Evolutionary conservation across 371 early-diverging fungal genomes (phyloP).

Genomic region (Chytridium lagenaria): DNA sequence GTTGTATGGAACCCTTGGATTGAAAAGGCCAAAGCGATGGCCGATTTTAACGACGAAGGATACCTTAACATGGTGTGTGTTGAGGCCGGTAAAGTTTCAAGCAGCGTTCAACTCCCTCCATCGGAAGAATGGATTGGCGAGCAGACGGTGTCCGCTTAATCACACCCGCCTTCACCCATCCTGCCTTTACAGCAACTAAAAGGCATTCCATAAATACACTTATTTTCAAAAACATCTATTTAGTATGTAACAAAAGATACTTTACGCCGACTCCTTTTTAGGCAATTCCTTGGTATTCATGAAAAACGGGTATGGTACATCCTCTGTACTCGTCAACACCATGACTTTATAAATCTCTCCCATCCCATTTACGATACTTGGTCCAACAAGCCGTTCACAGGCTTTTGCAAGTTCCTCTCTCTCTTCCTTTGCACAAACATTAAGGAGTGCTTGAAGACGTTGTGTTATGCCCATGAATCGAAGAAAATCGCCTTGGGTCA

Average conservation of each 20-base stretch:
- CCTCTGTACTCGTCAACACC: slow-evolving; percentile 30
- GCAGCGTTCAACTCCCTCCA: slow-evolving; percentile 65
- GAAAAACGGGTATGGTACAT: slow-evolving; percentile 42
- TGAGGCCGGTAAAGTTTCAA: slow-evolving; percentile 86
- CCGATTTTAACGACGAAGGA: slow-evolving; percentile 81
- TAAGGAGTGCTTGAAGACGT: slow-evolving; percentile 75
- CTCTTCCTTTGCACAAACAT: slow-evolving; percentile 56
- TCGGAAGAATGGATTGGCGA: slow-evolving; percentile 76
- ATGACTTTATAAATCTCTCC: slow-evolving; percentile 50
- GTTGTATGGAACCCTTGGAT: slow-evolving; percentile 98
- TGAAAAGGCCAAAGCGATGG: slow-evolving; percentile 85
- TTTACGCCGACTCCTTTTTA: background rate
- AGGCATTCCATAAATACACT: no score
- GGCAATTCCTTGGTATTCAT: background rate
- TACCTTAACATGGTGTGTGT: slow-evolving; percentile 87
- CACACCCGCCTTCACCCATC: background rate
- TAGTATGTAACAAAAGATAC: no score
- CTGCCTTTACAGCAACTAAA: background rate
- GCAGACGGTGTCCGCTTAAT: slow-evolving; percentile 55
- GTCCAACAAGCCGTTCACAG: slow-evolving; percentile 60
- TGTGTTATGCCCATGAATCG: slow-evolving; percentile 83
- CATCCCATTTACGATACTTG: slow-evolving; percentile 39
- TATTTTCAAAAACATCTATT: no score
- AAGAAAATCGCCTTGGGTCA: slow-evolving; percentile 84
- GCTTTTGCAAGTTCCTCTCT: slow-evolving; percentile 69